Conservation (phyloP, 495 filamentous ascomycete genomes). For the Pyrenula aspistea region DNA sequence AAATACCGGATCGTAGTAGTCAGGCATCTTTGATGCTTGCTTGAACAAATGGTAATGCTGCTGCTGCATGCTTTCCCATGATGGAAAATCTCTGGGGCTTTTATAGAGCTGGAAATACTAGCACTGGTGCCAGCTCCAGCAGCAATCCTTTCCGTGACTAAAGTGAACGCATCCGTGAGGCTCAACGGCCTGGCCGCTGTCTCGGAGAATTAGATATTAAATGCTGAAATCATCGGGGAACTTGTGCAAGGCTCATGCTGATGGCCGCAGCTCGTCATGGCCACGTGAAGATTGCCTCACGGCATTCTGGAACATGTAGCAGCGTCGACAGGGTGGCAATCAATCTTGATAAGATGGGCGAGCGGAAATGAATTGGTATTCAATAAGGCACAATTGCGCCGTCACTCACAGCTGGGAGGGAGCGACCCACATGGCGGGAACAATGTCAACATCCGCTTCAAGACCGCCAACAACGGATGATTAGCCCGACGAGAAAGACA, state of each 20-base stretch:
- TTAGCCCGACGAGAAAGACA: too few species aligned
- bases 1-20: not conserved
- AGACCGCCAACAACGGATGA: too few species aligned
- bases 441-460: too few species aligned
- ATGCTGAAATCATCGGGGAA: not conserved
- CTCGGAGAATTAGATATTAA: not conserved
- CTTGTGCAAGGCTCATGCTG: not conserved
- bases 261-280: too few species aligned
- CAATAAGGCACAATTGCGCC: not conserved
- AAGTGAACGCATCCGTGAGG: not conserved
- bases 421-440: too few species aligned
- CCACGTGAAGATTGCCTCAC: too few species aligned
- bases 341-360: too few species aligned
- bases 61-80: not conserved
- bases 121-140: not conserved
- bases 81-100: not conserved
- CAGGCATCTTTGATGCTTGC: not conserved
- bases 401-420: too few species aligned
- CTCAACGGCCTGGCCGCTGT: not conserved
- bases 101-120: not conserved
- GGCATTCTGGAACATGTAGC: too few species aligned
- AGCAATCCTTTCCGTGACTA: not conserved
- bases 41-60: not conserved
- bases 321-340: too few species aligned
- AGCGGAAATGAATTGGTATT: too few species aligned